A percentile compares a stretch with the other conserved stretches of the same genome.
Conservation (phyloP, 805 yeast genomes). For the Priceomyces medius region DNA sequence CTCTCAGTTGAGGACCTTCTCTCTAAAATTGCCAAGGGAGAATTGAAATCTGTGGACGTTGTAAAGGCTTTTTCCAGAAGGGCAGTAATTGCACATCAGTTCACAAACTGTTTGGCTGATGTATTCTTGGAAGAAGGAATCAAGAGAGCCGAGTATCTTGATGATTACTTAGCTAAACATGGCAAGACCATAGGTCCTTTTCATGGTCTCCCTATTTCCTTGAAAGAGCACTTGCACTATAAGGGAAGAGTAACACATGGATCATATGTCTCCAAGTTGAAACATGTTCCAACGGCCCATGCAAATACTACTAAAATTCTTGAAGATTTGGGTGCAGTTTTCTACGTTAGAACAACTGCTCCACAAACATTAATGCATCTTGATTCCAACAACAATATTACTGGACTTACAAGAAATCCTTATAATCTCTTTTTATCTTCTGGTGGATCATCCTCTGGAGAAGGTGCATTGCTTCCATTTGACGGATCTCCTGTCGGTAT, state of each 20-base stretch:
- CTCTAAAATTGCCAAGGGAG: conserved; percentile 31
- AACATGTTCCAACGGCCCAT: conserved; percentile 28
- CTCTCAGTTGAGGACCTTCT: conserved; percentile 26
- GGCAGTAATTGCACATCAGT: conserved; percentile 43
- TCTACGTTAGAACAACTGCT: conserved; percentile 43
- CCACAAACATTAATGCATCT: conserved; percentile 48
- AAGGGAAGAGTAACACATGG: conserved; percentile 37
- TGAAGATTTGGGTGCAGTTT: conserved; percentile 43
- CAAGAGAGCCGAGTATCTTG: conserved; percentile 53
- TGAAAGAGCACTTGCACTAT: conserved; percentile 50
- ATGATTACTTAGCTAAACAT: conserved; percentile 47
- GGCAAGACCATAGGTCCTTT: conserved; percentile 63
- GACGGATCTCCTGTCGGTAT: conserved; percentile 42
- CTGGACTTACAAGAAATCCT: conserved; percentile 40
- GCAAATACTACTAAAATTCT: conserved; percentile 31
- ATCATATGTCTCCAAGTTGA: conserved; percentile 36
- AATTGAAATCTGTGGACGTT: conserved; percentile 35
- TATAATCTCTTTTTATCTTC: conserved; percentile 36
- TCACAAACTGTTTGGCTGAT: conserved; percentile 59
- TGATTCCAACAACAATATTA: conserved; percentile 39
- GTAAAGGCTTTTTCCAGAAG: conserved; percentile 43
- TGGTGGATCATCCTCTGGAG: conserved; percentile 48
- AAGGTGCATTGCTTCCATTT: conserved; percentile 42
- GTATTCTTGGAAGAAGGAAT: conserved; percentile 66
- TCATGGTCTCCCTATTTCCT: conserved; percentile 68